Conservation (phyloP, 2,329 filamentous ascomycete species). For the Aspergillus transmontanensis region DNA sequence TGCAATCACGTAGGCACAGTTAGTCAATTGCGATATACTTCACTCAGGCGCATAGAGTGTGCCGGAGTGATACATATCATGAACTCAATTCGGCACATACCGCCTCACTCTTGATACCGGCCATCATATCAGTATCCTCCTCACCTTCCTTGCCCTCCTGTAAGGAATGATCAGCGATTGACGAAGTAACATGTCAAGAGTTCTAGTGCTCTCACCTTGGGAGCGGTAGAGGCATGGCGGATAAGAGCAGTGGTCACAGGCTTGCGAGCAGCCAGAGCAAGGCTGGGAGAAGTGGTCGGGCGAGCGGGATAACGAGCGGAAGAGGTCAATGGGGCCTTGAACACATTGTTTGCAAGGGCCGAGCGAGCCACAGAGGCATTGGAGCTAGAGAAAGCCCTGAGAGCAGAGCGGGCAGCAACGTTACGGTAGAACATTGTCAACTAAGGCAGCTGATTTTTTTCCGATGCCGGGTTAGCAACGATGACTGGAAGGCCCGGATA, state of each 20-base stretch:
- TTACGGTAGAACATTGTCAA: slow-evolving; percentile 51
- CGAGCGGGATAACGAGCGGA: slow-evolving; percentile 42
- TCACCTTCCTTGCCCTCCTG: slow-evolving; percentile 44
- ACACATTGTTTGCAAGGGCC: slow-evolving; percentile 42
- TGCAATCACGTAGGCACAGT: slow-evolving; percentile 34
- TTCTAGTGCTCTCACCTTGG: slow-evolving; percentile 50
- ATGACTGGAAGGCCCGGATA: slow-evolving; percentile 37
- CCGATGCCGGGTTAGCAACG: slow-evolving; percentile 32
- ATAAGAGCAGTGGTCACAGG: slow-evolving; percentile 52
- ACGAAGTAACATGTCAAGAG: slow-evolving; percentile 34
- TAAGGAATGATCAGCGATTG: slow-evolving; percentile 52
- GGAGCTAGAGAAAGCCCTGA: slow-evolving; percentile 47
- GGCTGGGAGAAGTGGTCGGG: slow-evolving; percentile 37
- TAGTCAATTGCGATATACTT: slow-evolving; percentile 1
- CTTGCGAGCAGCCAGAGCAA: slow-evolving; percentile 48
- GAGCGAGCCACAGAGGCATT: slow-evolving; percentile 48
- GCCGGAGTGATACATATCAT: slow-evolving; percentile 9
- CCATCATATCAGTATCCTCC: slow-evolving; percentile 53
- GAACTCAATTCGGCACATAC: slow-evolving; percentile 48
- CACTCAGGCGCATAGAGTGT: not conserved
- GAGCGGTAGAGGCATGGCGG: slow-evolving; percentile 47
- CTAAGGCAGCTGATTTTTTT: slow-evolving; percentile 32
- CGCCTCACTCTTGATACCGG: slow-evolving; percentile 57
- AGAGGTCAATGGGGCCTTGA: slow-evolving; percentile 49
- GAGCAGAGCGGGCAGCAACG: slow-evolving; percentile 47